Percentiles rank a stretch among this genome's conserved stretches.
Evolutionary conservation across 768 basidiomycete species (phyloP).

Genomic region (Trametes villosa): DNA sequence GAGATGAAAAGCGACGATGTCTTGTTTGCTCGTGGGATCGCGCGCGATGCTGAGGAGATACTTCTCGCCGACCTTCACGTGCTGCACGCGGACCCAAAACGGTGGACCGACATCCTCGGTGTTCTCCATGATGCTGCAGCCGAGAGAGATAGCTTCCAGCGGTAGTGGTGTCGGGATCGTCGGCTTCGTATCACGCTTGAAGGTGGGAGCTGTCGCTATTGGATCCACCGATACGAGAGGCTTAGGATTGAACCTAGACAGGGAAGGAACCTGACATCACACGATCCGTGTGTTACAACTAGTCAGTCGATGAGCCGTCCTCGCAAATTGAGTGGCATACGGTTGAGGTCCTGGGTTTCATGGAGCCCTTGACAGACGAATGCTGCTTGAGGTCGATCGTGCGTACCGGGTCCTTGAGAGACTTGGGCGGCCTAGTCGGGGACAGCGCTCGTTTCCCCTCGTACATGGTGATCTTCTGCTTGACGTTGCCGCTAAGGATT

Average conservation of each 20-base stretch:
- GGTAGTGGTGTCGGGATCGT: background rate
- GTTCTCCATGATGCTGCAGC: background rate
- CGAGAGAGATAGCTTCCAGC: conserved; percentile 8
- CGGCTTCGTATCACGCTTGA: background rate
- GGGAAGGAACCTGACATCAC: background rate
- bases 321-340: background rate
- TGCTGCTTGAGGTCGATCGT: conserved; percentile 9
- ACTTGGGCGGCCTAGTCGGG: background rate
- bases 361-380: background rate
- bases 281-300: background rate
- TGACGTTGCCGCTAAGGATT: conserved; percentile 10
- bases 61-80: too few species aligned
- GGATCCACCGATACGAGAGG: background rate
- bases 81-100: background rate
- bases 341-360: conserved; percentile 6
- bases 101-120: background rate
- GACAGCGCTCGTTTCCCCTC: background rate
- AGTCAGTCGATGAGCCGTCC: background rate
- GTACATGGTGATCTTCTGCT: conserved; percentile 11
- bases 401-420: background rate
- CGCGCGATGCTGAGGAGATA: background rate
- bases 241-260: background rate
- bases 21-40: background rate
- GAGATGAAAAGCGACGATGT: background rate
- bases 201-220: background rate